Base-by-base conservation (phyloP, 192 early-diverging fungal species). In the Funneliformis geosporum region DNA sequence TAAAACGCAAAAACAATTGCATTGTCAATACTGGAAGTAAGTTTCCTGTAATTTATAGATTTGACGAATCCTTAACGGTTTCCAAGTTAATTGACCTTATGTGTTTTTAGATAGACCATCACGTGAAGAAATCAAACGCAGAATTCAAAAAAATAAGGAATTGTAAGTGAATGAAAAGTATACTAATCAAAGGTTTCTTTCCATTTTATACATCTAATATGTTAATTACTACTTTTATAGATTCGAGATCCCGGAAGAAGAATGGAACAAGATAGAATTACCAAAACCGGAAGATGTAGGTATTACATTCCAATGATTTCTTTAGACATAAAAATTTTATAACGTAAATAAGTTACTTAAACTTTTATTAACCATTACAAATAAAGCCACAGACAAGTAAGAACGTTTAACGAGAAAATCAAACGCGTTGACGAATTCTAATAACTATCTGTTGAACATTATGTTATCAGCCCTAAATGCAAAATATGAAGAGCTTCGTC, bases 1-100 rank as follows among this genome's bases (percentile, higher is more conserved):
- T 98, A 81, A 93, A 90, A 72, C 90, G 97, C 46, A 98, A 98
- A 84, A 96, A 96, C 80, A 94, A 95, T 73, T 95, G 94, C 80
- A 98, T 98, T 82, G 94, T 96, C 55, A 97, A 98, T 79, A 93
- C 93, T 1, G 97, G 97, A 8, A 91, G 89, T 78, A 79, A 12
- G 60, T 80, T 33, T 62, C 23, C 1, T 42, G 80, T 16, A 44
- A 64, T 40, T 27, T 21, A 75, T 67, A 23, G 39, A 55, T 64
- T 27, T 43, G 38, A 73, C 27, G 1, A 69, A 83, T 14, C 11
- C 16, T 55, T n/a, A 42, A 8, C 5, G 18, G 39, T 69, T n/a
- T 23, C 23, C 39, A 40, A 69, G 9, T 42, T 69, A 33, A 66
- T 4, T 66, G 4, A 69, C 9, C 27, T n/a, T 40, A 11, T 73